Percentiles rank a stretch among this genome's conserved stretches.
Conservation (phyloP, 1,139 yeast genomes). For the Suhomyces atakaporum region DNA sequence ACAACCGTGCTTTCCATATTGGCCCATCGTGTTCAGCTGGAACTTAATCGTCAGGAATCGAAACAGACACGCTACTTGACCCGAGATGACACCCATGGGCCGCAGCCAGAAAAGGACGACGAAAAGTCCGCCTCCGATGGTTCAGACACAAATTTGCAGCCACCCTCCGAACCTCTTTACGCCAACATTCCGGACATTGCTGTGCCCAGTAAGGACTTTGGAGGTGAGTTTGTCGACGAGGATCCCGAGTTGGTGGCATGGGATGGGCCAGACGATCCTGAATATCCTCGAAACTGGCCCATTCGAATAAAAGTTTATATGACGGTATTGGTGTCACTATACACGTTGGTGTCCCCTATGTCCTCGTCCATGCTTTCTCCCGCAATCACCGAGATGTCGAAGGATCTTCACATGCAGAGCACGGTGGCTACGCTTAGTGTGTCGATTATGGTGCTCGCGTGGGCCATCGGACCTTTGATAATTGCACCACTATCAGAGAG, state of each 20-base stretch:
- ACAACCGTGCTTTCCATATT: slow-evolving; percentile 41
- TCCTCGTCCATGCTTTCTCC: slow-evolving; percentile 63
- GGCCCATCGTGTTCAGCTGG: slow-evolving; percentile 26
- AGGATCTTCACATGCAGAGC: slow-evolving; percentile 40
- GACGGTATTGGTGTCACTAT: slow-evolving; percentile 51
- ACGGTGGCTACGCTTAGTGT: slow-evolving; percentile 52
- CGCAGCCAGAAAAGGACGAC: slow-evolving; percentile 10
- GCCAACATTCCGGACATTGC: slow-evolving; percentile 35
- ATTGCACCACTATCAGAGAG: slow-evolving; percentile 64
- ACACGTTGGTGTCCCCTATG: slow-evolving; percentile 59
- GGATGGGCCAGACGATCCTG: slow-evolving; percentile 63
- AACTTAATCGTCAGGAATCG: slow-evolving; percentile 8
- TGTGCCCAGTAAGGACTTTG: slow-evolving; percentile 47
- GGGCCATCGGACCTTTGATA: slow-evolving; percentile 63
- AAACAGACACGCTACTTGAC: neutral
- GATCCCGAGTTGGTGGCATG: slow-evolving; percentile 69
- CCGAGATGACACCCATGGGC: neutral
- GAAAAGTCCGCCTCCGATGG: neutral
- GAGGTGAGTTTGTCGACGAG: slow-evolving; percentile 48
- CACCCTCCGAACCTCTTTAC: slow-evolving; percentile 15
- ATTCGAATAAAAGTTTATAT: slow-evolving; percentile 39
- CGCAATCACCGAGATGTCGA: slow-evolving; percentile 50
- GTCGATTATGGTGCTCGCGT: slow-evolving; percentile 60
- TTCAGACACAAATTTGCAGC: slow-evolving; percentile 5
- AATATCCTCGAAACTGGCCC: slow-evolving; percentile 64